A percentile compares a stretch with the other conserved stretches of the same genome.
Conservation (phyloP, 345 rosid species). For the Eucalyptus albens region DNA sequence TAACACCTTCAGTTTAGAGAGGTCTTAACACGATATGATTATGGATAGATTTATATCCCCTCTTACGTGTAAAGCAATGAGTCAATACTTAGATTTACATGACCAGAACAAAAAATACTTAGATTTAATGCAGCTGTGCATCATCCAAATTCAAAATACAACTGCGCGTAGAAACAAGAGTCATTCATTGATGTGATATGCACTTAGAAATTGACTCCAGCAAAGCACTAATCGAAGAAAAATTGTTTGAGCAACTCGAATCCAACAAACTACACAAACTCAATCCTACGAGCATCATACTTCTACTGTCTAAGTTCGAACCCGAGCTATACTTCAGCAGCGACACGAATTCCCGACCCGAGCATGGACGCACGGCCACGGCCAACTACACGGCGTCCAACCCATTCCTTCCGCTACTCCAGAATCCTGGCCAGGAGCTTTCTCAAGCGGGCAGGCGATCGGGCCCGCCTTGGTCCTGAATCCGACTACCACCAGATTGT, state of each 20-base stretch:
- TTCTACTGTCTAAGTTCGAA: neutral
- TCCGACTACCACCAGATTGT: neutral
- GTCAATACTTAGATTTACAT: neutral
- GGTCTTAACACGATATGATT: neutral
- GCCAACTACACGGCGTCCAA: neutral
- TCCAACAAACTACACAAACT: neutral
- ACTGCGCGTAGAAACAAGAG: neutral
- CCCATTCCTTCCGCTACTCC: neutral
- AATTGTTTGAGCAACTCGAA: neutral
- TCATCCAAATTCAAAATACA: neutral
- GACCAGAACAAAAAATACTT: neutral
- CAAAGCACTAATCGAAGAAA: neutral
- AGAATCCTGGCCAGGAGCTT: neutral
- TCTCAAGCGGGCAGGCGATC: neutral
- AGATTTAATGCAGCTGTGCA: neutral
- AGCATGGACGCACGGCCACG: neutral
- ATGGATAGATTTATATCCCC: neutral
- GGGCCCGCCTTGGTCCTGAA: neutral
- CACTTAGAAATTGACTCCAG: neutral
- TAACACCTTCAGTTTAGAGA: neutral
- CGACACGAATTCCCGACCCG: neutral
- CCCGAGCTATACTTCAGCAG: neutral
- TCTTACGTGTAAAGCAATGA: too few relatives aligned
- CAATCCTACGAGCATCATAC: neutral
- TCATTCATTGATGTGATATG: neutral